Base-by-base conservation (phyloP, 768 basidiomycete species). In the Neoboletus magnificus region DNA sequence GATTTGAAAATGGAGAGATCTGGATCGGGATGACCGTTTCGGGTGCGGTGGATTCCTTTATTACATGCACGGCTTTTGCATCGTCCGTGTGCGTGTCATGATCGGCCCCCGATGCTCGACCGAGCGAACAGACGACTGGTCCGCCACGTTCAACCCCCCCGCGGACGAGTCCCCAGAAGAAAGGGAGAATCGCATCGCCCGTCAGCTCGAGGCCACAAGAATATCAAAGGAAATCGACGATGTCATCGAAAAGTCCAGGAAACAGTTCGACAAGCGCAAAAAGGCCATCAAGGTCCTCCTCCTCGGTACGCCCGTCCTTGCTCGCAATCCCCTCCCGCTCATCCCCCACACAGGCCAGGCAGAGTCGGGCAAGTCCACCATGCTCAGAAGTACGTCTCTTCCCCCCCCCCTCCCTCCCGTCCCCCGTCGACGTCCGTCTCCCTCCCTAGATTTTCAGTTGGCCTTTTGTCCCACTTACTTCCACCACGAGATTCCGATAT, bases 381-480 rank as follows among this genome's bases (percentile, higher is more conserved):
- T 70, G 65, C 62, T 70, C 41, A 55, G 70, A 55, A 71, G 68
- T 69, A 9, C 22, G 43, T 39, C 9, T 11, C 4, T 4, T 3
- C 2, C 27, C 4, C 20, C 22, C 2, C 9, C 7, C 33, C 8
- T 4, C 39, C 7, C 15, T 1, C 13, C 8, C 5, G 27, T 2
- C 23, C 2, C 40, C n/a, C 1, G 45, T 57, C 11, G 18, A 39
- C 5, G 55, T 16, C 11, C 32, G 4, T 33, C 1, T 5, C 29
- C 15, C 35, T 15, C 2, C 8, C 22, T 60, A 89, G 86, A 89
- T 62, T 88, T 89, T 59, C 85, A 87, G 64, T 65, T 89, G 9
- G 77, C 81, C 0, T 86, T 87, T 61, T 79, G 83, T 10, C 86
- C 86, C 0, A 76, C 74, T 25, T 78, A 82, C 52, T 87, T 88